phyloP scores from a whole-genome alignment of 192 early-diverging fungal genomes.

The Kickxella alabastrina region DNA sequence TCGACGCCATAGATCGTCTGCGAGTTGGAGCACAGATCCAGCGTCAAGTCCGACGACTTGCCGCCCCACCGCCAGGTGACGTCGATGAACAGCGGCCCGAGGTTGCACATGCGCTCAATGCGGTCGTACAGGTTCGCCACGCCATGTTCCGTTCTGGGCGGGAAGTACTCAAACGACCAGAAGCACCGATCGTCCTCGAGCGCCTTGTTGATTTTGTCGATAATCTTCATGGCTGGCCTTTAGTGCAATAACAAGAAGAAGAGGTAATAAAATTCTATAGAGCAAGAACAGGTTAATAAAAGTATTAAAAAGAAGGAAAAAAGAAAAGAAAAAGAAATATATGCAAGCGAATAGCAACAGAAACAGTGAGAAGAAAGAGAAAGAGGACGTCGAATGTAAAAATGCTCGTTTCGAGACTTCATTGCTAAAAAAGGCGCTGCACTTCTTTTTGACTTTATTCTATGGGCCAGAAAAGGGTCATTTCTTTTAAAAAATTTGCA shows the following conservation, averaged over 20 bases:
- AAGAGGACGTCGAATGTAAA: not conserved
- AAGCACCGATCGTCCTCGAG: slow-evolving; percentile 64
- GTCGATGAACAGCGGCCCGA: slow-evolving; percentile 83
- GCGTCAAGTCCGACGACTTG: slow-evolving; percentile 76
- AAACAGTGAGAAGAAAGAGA: not conserved
- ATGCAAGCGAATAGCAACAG: not conserved
- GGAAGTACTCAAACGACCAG: slow-evolving; percentile 97
- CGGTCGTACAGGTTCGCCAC: slow-evolving; percentile 96
- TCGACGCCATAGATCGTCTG: slow-evolving; percentile 93
- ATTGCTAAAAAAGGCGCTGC: not conserved
- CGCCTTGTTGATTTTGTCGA: slow-evolving; percentile 69
- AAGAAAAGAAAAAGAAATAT: slow-evolving; percentile 5
- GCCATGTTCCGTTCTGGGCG: slow-evolving; percentile 92
- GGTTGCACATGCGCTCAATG: slow-evolving; percentile 91
- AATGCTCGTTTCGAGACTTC: not conserved
- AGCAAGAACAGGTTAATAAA: slow-evolving; percentile 7
- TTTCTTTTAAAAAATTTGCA: too few relatives aligned
- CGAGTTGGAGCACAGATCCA: slow-evolving; percentile 84
- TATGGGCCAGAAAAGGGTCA: too few relatives aligned
- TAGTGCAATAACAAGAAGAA: not conserved
- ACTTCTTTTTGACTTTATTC: not conserved
- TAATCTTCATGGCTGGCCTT: slow-evolving; percentile 62
- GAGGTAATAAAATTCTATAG: not conserved
- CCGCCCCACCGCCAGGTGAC: slow-evolving; percentile 94
- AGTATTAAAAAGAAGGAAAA: slow-evolving; percentile 6